These are phyloP conservation scores for Entonaema liquescens DNA, from an alignment of 495 filamentous ascomycete species.

Conservation along the genomic window DNA sequence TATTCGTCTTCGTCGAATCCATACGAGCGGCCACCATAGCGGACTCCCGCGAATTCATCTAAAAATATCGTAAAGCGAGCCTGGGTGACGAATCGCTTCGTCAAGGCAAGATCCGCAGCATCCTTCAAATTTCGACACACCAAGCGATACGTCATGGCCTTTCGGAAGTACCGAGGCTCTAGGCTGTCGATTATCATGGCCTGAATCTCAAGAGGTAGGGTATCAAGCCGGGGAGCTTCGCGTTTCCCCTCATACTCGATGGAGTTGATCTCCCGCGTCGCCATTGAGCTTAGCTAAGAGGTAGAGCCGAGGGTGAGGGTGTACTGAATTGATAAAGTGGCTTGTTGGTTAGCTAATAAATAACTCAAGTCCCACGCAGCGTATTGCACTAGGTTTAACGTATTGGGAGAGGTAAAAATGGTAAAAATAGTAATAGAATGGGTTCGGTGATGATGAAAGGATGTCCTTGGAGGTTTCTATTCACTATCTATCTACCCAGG, in stretches of 20 bases:
- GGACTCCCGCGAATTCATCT: neutral
- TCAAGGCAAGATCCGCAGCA: neutral
- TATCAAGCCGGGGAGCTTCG: neutral
- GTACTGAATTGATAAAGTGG: neutral
- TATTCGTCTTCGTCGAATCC: too few species aligned
- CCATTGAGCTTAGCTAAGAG: neutral
- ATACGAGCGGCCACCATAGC: neutral
- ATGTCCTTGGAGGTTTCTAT: neutral
- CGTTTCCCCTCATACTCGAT: neutral
- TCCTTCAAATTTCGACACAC: neutral
- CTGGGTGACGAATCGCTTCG: neutral
- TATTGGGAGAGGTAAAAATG: neutral
- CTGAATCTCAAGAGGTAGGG: neutral
- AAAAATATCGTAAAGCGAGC: neutral
- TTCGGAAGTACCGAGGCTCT: neutral
- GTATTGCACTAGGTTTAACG: too few species aligned
- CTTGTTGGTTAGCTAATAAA: neutral
- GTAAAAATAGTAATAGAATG: neutral
- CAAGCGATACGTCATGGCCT: neutral
- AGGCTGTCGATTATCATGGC: neutral
- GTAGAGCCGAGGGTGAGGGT: too few species aligned
- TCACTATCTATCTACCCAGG: neutral
- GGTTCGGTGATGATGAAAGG: neutral
- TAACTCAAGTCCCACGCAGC: neutral
- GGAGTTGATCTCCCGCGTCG: neutral